These are phyloP conservation scores for Buddleja alternifolia DNA, from an alignment of 257 asterid species.

Conservation along the genomic window DNA sequence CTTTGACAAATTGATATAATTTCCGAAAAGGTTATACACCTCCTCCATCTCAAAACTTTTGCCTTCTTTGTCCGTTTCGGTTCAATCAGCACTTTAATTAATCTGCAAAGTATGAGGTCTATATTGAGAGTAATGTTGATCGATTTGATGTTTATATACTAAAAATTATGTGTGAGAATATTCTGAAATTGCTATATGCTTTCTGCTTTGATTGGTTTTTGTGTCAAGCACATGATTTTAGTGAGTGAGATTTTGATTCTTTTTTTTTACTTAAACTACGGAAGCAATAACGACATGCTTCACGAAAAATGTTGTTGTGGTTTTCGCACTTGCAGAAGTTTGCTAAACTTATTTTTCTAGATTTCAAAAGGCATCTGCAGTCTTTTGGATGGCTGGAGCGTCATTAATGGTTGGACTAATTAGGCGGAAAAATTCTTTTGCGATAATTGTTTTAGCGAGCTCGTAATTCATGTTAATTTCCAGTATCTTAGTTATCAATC, in stretches of 20 bases:
- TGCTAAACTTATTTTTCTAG: neutral
- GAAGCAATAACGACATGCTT: neutral
- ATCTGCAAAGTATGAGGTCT: neutral
- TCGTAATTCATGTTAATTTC: slow-evolving; percentile 17
- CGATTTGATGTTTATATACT: neutral
- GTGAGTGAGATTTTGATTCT: neutral
- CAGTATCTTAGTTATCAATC: neutral
- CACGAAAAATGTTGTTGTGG: neutral
- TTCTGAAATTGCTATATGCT: neutral
- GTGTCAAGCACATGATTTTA: neutral
- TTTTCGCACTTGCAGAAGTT: slow-evolving; percentile 1
- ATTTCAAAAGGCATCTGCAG: slow-evolving; percentile 3
- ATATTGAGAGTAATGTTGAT: neutral
- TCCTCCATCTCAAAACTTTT: neutral
- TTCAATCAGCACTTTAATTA: neutral
- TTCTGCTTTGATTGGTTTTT: neutral
- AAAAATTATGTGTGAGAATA: neutral
- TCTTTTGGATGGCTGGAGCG: neutral
- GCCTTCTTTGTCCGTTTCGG: neutral
- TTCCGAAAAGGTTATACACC: neutral
- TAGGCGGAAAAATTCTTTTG: no score
- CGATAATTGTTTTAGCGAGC: neutral
- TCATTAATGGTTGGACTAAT: neutral
- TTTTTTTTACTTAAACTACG: neutral
- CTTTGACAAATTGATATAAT: neutral